Base-by-base conservation (phyloP, 331 rosid genomes). In the Cydonia oblonga region DNA sequence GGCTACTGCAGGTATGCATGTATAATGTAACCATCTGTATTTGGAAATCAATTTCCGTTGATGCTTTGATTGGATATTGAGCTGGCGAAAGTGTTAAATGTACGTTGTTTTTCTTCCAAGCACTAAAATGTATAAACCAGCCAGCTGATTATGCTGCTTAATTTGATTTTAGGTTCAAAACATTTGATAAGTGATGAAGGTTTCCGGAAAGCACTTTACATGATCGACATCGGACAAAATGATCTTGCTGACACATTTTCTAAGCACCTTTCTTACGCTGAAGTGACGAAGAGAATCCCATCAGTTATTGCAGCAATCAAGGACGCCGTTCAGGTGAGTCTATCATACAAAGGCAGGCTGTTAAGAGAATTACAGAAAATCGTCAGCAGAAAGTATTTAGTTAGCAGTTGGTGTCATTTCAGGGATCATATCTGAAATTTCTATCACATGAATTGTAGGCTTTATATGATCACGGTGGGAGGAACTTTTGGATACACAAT, bases 401-500 rank as follows among this genome's bases (percentile, higher is more conserved):
- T 42, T 42, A 42, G 49, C 49, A 1, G 49, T 42, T 60, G 5
- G 18, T 60, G 12, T 26, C 65, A 60, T 19, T 26, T 3, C 16
- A 60, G 25, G 13, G 62, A 56, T 20, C 28, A 23, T 14, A 15
- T 10, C 9, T 28, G 62, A 11, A 12, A 22, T 78, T 22, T 59
- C 32, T 64, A 18, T 20, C 10, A 3, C 49, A 24, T 46, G 62
- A n/a, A 42, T 49, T 79, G 77, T 81, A 93, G 98, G 68, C 70
- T 54, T 74, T 91, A 69, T 85, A 93, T 63, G 84, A 86, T 40
- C 76, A 80, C 71, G 98, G 96, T 32, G 98, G 90, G 60, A 81
- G 98, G 81, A 93, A 93, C 58, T 93, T 93, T 80, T 93, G 98
- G 97, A 54, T 93, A 66, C 98, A 93, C 83, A 93, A 91, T 79